phyloP scores from a whole-genome alignment of 129 eudicot species.

The Lactuca sativa region DNA sequence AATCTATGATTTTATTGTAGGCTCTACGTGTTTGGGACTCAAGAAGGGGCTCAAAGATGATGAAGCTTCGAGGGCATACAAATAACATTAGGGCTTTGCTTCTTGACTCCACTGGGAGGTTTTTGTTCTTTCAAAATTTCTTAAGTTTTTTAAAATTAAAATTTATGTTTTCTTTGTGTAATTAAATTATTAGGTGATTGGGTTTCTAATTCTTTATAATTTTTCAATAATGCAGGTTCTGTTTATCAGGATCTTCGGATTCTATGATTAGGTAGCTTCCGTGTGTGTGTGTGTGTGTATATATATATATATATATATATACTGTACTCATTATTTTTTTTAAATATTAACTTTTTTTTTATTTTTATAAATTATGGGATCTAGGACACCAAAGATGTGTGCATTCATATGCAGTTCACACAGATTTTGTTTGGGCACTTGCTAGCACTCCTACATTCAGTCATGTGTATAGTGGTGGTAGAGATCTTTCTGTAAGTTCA shows the following conservation, averaged over 20 bases:
- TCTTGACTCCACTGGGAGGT: slow-evolving; percentile 95
- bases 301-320: no score
- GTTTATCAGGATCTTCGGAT: slow-evolving; percentile 98
- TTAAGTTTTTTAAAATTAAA: not conserved
- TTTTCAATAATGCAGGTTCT: slow-evolving; percentile 56
- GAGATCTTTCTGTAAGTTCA: slow-evolving; percentile 86
- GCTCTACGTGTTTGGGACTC: slow-evolving; percentile 98
- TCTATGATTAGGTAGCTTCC: slow-evolving; percentile 85
- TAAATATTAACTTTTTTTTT: not conserved
- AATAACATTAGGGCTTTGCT: slow-evolving; percentile 87
- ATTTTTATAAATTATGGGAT: slow-evolving; percentile 75
- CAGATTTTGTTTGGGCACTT: slow-evolving; percentile 99
- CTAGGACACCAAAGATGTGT: slow-evolving; percentile 98
- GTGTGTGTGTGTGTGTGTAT: not conserved
- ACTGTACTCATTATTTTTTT: not conserved
- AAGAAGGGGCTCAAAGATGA: slow-evolving; percentile 83
- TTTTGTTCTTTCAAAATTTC: slow-evolving; percentile 28
- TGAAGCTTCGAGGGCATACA: slow-evolving; percentile 97
- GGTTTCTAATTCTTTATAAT: slow-evolving; percentile 14
- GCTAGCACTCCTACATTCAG: slow-evolving; percentile 89
- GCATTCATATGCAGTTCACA: slow-evolving; percentile 97
- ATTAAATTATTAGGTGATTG: slow-evolving; percentile 1
- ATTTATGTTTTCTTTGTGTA: not conserved
- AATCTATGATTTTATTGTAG: slow-evolving; percentile 34
- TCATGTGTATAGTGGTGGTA: slow-evolving; percentile 98